Evolutionary conservation across 169 alveolate genomes (phyloP), one percentile per base, ranked within the genome.

Genomic region (Eimeria brunetti): DNA sequence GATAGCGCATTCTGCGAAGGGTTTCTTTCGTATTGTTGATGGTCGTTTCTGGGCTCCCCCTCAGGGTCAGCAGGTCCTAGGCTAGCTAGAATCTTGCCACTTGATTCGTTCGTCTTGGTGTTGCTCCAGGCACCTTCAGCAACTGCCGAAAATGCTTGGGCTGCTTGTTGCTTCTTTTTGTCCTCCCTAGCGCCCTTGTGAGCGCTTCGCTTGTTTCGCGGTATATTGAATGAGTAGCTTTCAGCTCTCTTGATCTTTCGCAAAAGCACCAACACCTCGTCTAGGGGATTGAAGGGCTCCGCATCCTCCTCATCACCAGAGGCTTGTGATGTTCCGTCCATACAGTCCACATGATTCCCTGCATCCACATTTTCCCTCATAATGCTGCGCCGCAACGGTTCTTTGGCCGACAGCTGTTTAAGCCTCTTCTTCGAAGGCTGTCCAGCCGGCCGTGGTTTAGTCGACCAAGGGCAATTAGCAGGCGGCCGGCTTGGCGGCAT

Each of bases 251-350:
- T 86, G n/a, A 64, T 27, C 93, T 86, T 86, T 36, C 83, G 60
- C 69, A 86, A n/a, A 51, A 64, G 64, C 83, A 62, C 83, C 36
- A 86, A 44, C 83, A 64, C 81, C 93, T 86, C 93, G 27, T 86
- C 93, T 36, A 86, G 64, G 24, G 93, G 93, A 30, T 86, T 64
- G 93, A 86, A 62, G 33, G 83, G 67, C 41, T 62, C 83, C 41
- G 83, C 27, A 60, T 62, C 83, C 62, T 27, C 93, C n/a, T 86
- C 93, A 6, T 86, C 93, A 27, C 58, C 93, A 12, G 93, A 86
- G 27, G 62, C 93, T 30, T 41, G 83, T 41, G 83, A 44, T 0
- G 49, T 41, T 64, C 81, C 62, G 24, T 86, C 93, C 8, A 38
- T 5, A 30, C 18, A 60, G 38, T 86, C 93, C 67, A 86, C 4